Evolutionary conservation across 1,284 basidiomycete genomes (phyloP), one percentile per base, ranked within the genome.

Genomic region (Apiotrichum brassicae): DNA sequence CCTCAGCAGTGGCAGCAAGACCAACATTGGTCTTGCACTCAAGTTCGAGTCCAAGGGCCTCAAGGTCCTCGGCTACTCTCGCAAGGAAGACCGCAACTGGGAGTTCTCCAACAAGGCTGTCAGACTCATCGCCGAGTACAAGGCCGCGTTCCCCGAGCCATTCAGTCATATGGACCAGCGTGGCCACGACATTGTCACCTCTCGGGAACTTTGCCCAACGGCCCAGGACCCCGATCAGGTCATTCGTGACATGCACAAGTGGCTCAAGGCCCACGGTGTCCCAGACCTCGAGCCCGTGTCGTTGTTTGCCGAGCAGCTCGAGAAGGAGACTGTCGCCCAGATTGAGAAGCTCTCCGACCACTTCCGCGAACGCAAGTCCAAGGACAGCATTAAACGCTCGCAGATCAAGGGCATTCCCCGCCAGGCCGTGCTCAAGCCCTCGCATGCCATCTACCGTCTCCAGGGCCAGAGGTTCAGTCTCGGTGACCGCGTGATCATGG

Each of bases 21-120:
- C 79, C 51, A 97, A 98, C 68, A 77, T 98, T 26, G 95, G 95
- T 4, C 79, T 98, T 20, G 88, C 87, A 65, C 80, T 98, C 62
- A 98, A 99, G 72, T 98, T 97, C 56, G 95, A 98, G 68, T 88
- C 83, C 20, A 97, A 95, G 75, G 81, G 84, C n/a, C 74, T 93
- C 63, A 99, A 98, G 74, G 95, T 99, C 2, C 79, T 97, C 32
- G 89, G 90, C 53, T 97, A 95, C 71, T 87, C 92, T 23, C 80
- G 83, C 58, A 94, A 95, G 74, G 81, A 84, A 25, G 84, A 83
- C 16, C 76, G 82, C 16, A 80, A 83, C 37, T 99, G 95, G 95
- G 94, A 98, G 71, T 98, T 86, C 68, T 95, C 89, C 59, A 82
- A 91, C 57, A 86, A 85, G 66, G 84, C 93, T 0, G 75, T 93